phyloP scores from a whole-genome alignment of 352 stramenopile species.

The Blastocystis sp. region DNA sequence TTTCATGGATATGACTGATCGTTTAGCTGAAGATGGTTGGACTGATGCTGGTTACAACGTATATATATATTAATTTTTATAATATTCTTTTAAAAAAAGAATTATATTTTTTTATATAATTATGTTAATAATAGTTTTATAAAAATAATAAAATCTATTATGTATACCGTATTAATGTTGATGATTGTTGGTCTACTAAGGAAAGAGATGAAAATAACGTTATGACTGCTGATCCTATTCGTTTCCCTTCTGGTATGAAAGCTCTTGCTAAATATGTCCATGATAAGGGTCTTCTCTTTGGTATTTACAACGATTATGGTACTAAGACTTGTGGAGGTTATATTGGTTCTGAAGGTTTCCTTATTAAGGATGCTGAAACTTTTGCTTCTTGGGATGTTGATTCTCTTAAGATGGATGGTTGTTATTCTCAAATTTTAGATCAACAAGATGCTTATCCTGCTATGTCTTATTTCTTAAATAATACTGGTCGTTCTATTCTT shows the following conservation, averaged over 20 bases:
- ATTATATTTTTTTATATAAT: no score
- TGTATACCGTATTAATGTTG: no score
- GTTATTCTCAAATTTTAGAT: constrained; percentile 40
- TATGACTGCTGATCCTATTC: constrained; percentile 40
- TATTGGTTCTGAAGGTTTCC: constrained; percentile 42
- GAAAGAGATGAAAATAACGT: constrained; percentile 31
- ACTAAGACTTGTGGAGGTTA: constrained; percentile 45
- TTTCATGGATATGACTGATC: constrained; percentile 42
- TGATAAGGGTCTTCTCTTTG: constrained; percentile 42
- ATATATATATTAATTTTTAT: no score
- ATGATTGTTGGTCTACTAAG: constrained; percentile 47
- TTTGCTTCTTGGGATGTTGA: constrained; percentile 47
- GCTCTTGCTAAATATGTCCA: constrained; percentile 42
- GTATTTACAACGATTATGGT: constrained; percentile 46
- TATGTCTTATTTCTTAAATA: constrained; percentile 38
- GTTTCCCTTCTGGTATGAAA: constrained; percentile 45
- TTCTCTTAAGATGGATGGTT: constrained; percentile 50
- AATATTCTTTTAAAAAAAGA: no score
- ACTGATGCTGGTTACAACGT: constrained; percentile 44
- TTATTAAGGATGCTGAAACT: constrained; percentile 42
- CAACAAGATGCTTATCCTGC: constrained; percentile 32
- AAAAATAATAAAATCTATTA: no score
- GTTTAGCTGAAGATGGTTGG: constrained; percentile 41
- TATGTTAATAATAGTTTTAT: no score
- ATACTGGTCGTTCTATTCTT: constrained; percentile 41